Evolutionary conservation across 331 rosid species (phyloP), one percentile per base, ranked within the genome.

Genomic region (Spiraea crenata): DNA sequence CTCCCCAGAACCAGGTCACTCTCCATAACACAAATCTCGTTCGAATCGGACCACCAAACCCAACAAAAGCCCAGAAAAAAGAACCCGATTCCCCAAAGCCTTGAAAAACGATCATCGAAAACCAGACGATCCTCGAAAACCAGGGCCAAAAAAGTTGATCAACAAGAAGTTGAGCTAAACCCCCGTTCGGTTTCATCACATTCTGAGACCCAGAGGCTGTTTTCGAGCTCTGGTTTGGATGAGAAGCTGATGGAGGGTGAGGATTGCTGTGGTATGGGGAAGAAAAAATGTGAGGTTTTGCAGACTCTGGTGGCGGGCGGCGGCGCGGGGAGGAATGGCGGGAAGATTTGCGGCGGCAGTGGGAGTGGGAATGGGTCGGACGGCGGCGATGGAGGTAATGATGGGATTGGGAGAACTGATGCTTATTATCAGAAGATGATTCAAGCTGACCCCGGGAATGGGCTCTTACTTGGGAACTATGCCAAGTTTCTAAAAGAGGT

Each of bases 401-500:
- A 72, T 63, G 92, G 88, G 61, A 90, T 79, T 48, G 81, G 82
- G 41, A 64, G 57, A 41, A 85, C 82, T 0, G 89, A 93, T 78
- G 81, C 81, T 73, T 87, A 88, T 82, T 93, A 90, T 74, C 86
- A 56, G 72, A 79, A 74, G 71, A 87, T 93, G 96, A 88, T 93
- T 57, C 82, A 81, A 79, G 86, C 96, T 12, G 76, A 90, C 82
- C 97, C 98, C 4, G 74, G 74, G 67, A 82, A 85, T 73, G 76
- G 88, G 19, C 96, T 93, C 73, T 65, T 93, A 64, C 97, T 93
- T 6, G 88, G 89, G 65, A 93, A 88, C 78, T 93, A 90, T 71
- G 98, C 95, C 2, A 93, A 83, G 85, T 93, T 88, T 76, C 80
- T 90, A 79, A 88, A 87, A 77, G 92, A 93, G 92, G 97, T 90